Conservation (phyloP, 2,329 filamentous ascomycete genomes). For the Alternaria burnsii region DNA sequence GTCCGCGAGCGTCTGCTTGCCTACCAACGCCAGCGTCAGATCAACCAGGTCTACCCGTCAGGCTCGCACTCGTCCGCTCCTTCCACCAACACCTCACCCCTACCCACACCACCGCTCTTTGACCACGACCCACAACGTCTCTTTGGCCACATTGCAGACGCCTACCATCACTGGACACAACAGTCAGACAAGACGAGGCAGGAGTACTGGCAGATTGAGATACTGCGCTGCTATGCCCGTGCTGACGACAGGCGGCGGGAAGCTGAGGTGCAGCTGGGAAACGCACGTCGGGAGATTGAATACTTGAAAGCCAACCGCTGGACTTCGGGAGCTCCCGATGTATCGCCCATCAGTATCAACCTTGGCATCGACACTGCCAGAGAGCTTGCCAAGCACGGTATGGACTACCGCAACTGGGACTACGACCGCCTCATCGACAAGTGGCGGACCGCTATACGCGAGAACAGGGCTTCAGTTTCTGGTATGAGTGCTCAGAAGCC, state of each 20-base stretch:
- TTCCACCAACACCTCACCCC: conserved; percentile 43
- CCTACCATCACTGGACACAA: conserved; percentile 78
- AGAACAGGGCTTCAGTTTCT: conserved; percentile 33
- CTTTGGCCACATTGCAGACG: conserved; percentile 76
- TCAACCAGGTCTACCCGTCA: conserved; percentile 45
- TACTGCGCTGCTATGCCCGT: conserved; percentile 56
- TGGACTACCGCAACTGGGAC: conserved; percentile 53
- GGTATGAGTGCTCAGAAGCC: conserved; percentile 50
- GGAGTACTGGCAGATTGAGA: conserved; percentile 58
- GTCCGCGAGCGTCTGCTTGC: conserved; percentile 71
- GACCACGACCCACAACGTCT: conserved; percentile 74
- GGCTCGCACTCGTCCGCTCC: conserved; percentile 36
- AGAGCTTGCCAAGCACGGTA: conserved; percentile 49
- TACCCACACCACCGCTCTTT: conserved; percentile 51
- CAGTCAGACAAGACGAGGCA: conserved; percentile 61
- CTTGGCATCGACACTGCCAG: conserved; percentile 49
- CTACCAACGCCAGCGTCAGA: conserved; percentile 46
- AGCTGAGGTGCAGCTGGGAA: conserved; percentile 50
- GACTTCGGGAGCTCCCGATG: conserved; percentile 36
- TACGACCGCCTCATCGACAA: conserved; percentile 53
- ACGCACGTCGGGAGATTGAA: conserved; percentile 53
- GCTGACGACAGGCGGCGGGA: conserved; percentile 50
- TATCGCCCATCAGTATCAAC: conserved; percentile 48
- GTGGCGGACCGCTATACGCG: conserved; percentile 49
- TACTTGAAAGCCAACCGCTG: conserved; percentile 49